Evolutionary conservation across 768 basidiomycete genomes (phyloP).

Genomic region (Suillus americanus): DNA sequence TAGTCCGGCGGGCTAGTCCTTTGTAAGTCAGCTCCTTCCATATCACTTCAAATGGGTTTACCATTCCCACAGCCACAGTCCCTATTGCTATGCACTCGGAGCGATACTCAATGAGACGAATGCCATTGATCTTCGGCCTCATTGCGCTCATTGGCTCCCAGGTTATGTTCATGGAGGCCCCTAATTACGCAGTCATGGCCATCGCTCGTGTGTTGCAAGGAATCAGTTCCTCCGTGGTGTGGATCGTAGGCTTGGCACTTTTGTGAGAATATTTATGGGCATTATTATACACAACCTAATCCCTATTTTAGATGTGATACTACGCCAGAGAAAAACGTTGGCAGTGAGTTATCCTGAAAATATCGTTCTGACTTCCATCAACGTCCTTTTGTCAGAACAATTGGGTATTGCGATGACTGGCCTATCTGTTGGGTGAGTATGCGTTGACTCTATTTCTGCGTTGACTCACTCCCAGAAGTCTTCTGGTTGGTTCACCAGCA

Average conservation of each 20-base stretch:
- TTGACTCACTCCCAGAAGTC: conserved; percentile 28
- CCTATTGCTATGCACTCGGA: conserved; percentile 60
- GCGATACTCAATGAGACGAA: conserved; percentile 42
- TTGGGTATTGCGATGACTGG: conserved; percentile 62
- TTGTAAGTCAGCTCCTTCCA: conserved; percentile 35
- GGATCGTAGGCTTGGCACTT: conserved; percentile 62
- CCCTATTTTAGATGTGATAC: conserved; percentile 49
- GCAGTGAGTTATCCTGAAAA: conserved; percentile 37
- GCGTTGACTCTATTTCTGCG: background rate
- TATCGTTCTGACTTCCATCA: background rate
- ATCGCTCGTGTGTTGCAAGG: conserved; percentile 61
- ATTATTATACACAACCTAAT: conserved; percentile 11
- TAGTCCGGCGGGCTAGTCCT: conserved; percentile 58
- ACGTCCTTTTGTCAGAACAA: conserved; percentile 42
- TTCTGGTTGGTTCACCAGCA: conserved; percentile 56
- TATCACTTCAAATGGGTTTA: background rate
- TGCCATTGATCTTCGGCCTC: conserved; percentile 52
- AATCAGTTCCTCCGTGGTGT: conserved; percentile 57
- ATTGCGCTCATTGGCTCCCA: conserved; percentile 52
- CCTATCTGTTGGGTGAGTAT: conserved; percentile 49
- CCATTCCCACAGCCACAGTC: conserved; percentile 44
- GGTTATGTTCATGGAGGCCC: conserved; percentile 63
- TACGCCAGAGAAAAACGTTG: conserved; percentile 46
- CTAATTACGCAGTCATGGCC: conserved; percentile 54
- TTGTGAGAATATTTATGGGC: conserved; percentile 36